Percentiles rank a stretch among this genome's conserved stretches.
These are phyloP conservation scores for Termitomyces bulborhizus DNA, from an alignment of 768 basidiomycete genomes.

Conservation along the genomic window DNA sequence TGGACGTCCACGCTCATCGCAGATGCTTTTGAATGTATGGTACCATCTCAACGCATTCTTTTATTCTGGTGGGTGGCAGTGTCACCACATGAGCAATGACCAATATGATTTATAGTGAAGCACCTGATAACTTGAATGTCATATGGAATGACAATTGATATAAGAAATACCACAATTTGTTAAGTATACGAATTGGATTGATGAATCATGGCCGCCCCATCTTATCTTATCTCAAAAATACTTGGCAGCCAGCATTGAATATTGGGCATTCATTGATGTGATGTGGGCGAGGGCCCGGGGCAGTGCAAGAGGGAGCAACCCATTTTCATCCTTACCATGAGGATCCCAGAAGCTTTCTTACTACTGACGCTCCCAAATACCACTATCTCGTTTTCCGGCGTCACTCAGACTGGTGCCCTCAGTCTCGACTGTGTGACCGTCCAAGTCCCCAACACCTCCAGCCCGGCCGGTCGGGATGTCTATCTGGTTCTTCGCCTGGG, in stretches of 20 bases:
- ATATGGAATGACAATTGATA: no score
- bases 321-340: constrained; percentile 7
- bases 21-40: no score
- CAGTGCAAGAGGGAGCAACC: not conserved
- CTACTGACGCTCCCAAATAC: constrained; percentile 48
- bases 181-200: no score
- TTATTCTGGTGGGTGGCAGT: no score
- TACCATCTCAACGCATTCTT: no score
- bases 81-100: no score
- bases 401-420: constrained; percentile 36
- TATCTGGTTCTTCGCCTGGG: constrained; percentile 62
- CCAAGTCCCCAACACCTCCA: constrained; percentile 24
- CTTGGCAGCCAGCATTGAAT: not conserved
- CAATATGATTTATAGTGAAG: no score
- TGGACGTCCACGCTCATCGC: no score
- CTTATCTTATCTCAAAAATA: constrained; percentile 3
- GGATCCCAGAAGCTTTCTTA: constrained; percentile 39
- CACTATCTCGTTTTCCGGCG: constrained; percentile 28
- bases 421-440: constrained; percentile 61
- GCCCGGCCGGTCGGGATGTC: constrained; percentile 42
- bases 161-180: no score
- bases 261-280: not conserved
- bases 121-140: no score
- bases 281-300: not conserved
- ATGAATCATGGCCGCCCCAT: not conserved